Conservation (phyloP, 2,329 filamentous ascomycete genomes). For the Salinomyces thailandicus region DNA sequence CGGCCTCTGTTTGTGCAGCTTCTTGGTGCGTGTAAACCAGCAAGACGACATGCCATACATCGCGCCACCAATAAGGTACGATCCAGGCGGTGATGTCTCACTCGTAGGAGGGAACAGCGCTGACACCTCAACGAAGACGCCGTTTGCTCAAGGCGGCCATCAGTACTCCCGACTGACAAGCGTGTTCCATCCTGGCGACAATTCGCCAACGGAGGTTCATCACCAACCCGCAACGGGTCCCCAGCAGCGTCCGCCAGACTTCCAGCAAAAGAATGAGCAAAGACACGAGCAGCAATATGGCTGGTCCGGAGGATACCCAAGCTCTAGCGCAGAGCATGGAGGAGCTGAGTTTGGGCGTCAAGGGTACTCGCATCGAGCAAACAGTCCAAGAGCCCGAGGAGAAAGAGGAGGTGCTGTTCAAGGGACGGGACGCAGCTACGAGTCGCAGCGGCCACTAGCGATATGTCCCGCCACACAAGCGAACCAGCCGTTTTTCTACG, state of each 20-base stretch:
- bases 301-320: background rate
- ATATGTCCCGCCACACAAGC: background rate
- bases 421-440: background rate
- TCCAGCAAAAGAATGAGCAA: no score
- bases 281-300: no score
- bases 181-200: background rate
- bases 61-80: background rate
- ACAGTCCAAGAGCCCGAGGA: background rate
- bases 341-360: background rate
- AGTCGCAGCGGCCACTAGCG: slow-evolving; percentile 1
- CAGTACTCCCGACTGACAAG: background rate
- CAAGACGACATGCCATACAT: background rate
- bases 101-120: background rate
- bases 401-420: slow-evolving; percentile 1
- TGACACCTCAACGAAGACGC: background rate
- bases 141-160: background rate
- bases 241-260: no score
- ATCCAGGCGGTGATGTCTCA: background rate
- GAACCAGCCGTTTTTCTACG: background rate
- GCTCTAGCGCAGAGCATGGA: background rate
- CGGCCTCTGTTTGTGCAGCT: background rate
- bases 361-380: background rate
- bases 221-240: background rate
- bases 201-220: background rate
- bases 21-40: background rate